These are phyloP conservation scores for Colletotrichum truncatum DNA, from an alignment of 2,329 filamentous ascomycete genomes.

Conservation along the genomic window DNA sequence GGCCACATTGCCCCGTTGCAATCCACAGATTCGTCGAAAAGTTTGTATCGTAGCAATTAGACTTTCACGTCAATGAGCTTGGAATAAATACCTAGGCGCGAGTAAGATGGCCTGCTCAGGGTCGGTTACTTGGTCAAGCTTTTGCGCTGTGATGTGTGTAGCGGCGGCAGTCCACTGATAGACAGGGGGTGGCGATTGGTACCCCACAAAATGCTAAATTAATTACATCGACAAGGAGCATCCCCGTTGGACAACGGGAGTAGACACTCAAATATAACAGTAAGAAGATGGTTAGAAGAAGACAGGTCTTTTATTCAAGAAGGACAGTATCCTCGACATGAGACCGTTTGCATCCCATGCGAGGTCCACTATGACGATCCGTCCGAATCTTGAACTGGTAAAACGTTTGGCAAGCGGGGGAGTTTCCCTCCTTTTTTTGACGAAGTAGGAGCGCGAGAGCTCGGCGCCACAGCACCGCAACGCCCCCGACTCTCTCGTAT, in stretches of 20 bases:
- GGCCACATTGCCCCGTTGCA: too few species aligned
- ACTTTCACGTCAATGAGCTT: too few species aligned
- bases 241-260: not conserved
- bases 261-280: slow-evolving; percentile 5
- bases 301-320: not conserved
- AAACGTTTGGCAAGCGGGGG: slow-evolving; percentile 9
- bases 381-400: slow-evolving; percentile 10
- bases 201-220: slow-evolving; percentile 21
- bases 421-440: not conserved
- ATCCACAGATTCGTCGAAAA: not conserved
- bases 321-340: not conserved
- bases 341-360: not conserved
- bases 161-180: not conserved
- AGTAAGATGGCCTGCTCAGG: not conserved
- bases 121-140: too few species aligned
- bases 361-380: slow-evolving; percentile 19
- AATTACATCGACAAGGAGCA: slow-evolving; percentile 1
- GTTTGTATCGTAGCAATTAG: too few species aligned
- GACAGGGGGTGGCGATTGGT: not conserved
- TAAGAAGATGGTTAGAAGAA: not conserved
- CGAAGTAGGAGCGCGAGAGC: not conserved
- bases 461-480: too few species aligned
- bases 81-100: not conserved
- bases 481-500: not conserved
- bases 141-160: not conserved